Percentiles rank a stretch among this genome's conserved stretches.
These are phyloP conservation scores for Epithele typhae DNA, from an alignment of 768 basidiomycete genomes.

Conservation along the genomic window DNA sequence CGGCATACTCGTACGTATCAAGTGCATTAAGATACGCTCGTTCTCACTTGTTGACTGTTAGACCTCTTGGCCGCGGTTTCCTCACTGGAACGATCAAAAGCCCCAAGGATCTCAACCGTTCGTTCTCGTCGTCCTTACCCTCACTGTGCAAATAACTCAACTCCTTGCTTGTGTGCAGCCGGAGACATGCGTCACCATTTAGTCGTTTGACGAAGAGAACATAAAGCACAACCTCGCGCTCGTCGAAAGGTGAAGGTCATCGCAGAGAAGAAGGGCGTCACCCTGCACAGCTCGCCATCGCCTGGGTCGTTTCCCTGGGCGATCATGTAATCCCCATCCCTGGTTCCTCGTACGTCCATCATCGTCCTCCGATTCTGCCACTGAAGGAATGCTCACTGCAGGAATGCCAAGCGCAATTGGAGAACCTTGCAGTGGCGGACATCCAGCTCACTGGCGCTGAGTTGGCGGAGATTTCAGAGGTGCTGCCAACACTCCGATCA, in stretches of 20 bases:
- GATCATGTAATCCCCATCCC: conserved; percentile 37
- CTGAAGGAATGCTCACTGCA: too few relatives aligned
- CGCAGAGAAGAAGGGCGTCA: conserved; percentile 38
- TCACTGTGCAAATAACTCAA: too few relatives aligned
- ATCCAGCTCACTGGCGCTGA: conserved; percentile 32
- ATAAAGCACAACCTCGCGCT: conserved; percentile 38
- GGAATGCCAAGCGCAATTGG: conserved; percentile 37
- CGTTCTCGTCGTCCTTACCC: conserved; percentile 23
- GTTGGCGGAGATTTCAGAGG: conserved; percentile 32
- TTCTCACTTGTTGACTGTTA: too few relatives aligned
- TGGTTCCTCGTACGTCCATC: conserved; percentile 36
- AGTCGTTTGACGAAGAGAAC: conserved; percentile 24
- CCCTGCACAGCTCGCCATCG: conserved; percentile 36
- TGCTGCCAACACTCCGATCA: conserved; percentile 33
- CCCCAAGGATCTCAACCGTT: conserved; percentile 28
- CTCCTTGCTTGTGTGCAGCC: not conserved
- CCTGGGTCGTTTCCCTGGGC: conserved; percentile 22
- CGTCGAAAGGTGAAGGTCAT: conserved; percentile 37
- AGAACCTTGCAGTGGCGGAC: conserved; percentile 38
- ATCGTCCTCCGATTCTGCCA: too few relatives aligned
- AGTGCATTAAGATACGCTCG: too few relatives aligned
- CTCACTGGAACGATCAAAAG: conserved; percentile 47
- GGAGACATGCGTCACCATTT: conserved; percentile 16
- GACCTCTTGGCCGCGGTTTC: conserved; percentile 51
- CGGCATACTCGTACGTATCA: conserved; percentile 50